Conservation (phyloP, 345 rosid genomes). For the Salix exigua region DNA sequence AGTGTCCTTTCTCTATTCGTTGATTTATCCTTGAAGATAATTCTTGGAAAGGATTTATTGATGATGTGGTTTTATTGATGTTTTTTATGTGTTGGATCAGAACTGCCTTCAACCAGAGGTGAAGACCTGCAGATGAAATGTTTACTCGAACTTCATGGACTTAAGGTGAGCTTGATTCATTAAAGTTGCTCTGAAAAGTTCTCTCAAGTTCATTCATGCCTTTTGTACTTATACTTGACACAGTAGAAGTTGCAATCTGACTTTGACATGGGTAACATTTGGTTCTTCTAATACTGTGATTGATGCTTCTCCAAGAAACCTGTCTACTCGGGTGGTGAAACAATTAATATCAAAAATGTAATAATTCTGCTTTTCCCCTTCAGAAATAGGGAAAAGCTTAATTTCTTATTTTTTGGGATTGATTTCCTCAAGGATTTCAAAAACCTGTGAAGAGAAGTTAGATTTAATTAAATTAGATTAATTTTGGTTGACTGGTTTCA, state of each 20-base stretch:
- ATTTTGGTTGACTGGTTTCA: neutral
- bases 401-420: neutral
- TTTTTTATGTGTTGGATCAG: slow-evolving; percentile 43
- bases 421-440: neutral
- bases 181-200: neutral
- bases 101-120: slow-evolving; percentile 83
- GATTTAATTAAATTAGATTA: slow-evolving; percentile 9
- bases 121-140: slow-evolving; percentile 91
- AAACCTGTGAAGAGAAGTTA: neutral
- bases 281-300: neutral
- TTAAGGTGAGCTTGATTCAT: slow-evolving; percentile 53
- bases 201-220: neutral
- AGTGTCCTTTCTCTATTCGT: neutral
- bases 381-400: neutral
- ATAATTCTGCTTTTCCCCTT: neutral
- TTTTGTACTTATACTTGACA: neutral
- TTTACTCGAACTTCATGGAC: slow-evolving; percentile 85
- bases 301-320: neutral
- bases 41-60: slow-evolving; percentile 7
- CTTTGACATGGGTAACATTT: neutral
- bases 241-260: neutral
- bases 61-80: slow-evolving; percentile 9
- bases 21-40: neutral
- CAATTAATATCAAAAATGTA: neutral
- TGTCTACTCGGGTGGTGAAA: neutral